Evolutionary conservation across 2,329 filamentous ascomycete species (phyloP), one percentile per base, ranked within the genome.

Genomic region (Fusarium sp.): DNA sequence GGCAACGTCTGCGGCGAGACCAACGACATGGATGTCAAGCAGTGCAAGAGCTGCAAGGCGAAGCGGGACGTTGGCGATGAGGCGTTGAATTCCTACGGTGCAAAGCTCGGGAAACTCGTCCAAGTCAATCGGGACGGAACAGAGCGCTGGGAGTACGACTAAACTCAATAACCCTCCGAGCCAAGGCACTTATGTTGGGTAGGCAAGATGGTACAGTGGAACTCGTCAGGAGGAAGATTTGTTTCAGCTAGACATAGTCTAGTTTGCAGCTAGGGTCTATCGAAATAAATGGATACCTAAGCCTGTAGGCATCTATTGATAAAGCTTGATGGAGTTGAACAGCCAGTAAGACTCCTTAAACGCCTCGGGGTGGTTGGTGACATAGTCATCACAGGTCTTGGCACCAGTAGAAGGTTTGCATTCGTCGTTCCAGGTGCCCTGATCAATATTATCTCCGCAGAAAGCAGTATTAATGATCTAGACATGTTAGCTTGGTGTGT

Each of bases 401-500:
- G 87, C 89, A 62, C 49, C 45, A 10, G 66, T 69, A 17, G 50
- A 53, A 24, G 48, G 47, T 39, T 32, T 50, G 62, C 67, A 70
- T 7, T 60, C 51, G 17, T 47, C 44, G 26, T 69, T 35, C 67
- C 67, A 70, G 15, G 46, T 59, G 2, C n/a, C 35, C 28, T 69
- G 58, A 7, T 57, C 44, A 7, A 70, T 67, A 17, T 69, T 70
- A 71, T 90, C 87, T 19, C 93, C 93, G 78, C 93, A 96, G 75
- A 95, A 91, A 1, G 90, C 90, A 0, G 89, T 94, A 78, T 93
- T 88, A 76, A 94, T 88, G 47, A 70, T 61, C 58, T 61, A 1
- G 3, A 17, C 2, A n/a, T 5, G n/a, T 60, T 53, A 61, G 40
- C 22, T 6, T 11, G 2, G 0, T 20, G 3, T 1, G 6, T 3